Evolutionary conservation across 1,139 yeast genomes (phyloP).

Genomic region (Komagataea norvegica): DNA sequence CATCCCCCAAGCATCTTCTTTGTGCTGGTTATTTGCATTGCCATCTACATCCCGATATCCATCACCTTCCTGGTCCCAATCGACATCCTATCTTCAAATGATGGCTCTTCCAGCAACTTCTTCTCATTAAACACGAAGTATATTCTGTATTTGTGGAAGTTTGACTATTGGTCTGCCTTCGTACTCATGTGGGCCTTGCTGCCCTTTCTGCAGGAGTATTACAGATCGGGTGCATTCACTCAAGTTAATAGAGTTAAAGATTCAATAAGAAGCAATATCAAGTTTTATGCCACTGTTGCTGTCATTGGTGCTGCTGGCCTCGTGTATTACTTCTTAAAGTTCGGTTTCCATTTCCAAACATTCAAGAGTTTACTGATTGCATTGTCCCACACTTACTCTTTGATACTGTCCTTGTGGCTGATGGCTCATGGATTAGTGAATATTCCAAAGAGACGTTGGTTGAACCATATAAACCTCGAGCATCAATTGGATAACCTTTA

Average conservation of each 20-base stretch:
- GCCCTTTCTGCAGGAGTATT: conserved; percentile 70
- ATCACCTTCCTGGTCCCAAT: conserved; percentile 52
- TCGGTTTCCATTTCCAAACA: conserved; percentile 53
- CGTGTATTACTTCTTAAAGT: conserved; percentile 55
- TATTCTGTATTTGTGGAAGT: conserved; percentile 61
- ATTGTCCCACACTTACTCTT: conserved; percentile 72
- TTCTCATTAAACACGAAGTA: conserved; percentile 43
- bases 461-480: conserved; percentile 37
- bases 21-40: conserved; percentile 32
- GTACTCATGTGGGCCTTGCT: conserved; percentile 66
- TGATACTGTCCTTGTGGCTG: conserved; percentile 72
- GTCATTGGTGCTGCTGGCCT: conserved; percentile 50
- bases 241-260: conserved; percentile 45
- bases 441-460: conserved; percentile 57
- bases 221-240: conserved; percentile 62
- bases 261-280: conserved; percentile 52
- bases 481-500: conserved; percentile 42
- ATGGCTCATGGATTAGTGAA: conserved; percentile 79
- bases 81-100: conserved; percentile 42
- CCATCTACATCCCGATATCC: conserved; percentile 51
- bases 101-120: conserved; percentile 23
- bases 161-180: conserved; percentile 79
- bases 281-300: conserved; percentile 57
- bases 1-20: conserved; percentile 22
- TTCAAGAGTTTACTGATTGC: conserved; percentile 71